Conservation (phyloP, 257 asterid species). For the Verbascum thapsus region DNA sequence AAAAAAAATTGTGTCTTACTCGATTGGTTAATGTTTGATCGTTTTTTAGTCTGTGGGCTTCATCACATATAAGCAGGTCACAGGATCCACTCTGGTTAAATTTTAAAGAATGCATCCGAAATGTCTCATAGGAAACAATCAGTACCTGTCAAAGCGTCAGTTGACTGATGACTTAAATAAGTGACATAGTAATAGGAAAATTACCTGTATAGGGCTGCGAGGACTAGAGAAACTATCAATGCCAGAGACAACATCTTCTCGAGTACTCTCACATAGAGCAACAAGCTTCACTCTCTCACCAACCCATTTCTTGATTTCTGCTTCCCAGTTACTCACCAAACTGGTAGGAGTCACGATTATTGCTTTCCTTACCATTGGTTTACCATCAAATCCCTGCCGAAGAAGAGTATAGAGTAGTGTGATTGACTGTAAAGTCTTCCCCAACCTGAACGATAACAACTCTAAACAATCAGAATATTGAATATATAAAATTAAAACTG, state of each 20-base stretch:
- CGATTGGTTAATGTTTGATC: slow-evolving; percentile 96
- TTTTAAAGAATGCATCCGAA: slow-evolving; percentile 88
- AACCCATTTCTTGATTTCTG: slow-evolving; percentile 92
- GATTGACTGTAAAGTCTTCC: slow-evolving; percentile 96
- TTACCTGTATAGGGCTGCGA: slow-evolving; percentile 63
- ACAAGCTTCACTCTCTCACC: slow-evolving; percentile 93
- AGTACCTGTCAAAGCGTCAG: slow-evolving; percentile 55
- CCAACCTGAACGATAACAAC: slow-evolving; percentile 61
- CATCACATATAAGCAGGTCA: slow-evolving; percentile 96
- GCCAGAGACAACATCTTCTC: slow-evolving; percentile 82
- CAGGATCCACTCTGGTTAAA: slow-evolving; percentile 79
- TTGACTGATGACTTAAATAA: slow-evolving; percentile 28
- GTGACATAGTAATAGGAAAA: slow-evolving; percentile 27
- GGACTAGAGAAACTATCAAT: slow-evolving; percentile 68
- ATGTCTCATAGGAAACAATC: slow-evolving; percentile 95
- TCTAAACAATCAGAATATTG: slow-evolving; percentile 20
- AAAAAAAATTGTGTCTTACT: slow-evolving; percentile 53
- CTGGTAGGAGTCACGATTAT: slow-evolving; percentile 97
- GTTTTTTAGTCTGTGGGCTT: slow-evolving; percentile 97
- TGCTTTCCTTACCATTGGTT: slow-evolving; percentile 85
- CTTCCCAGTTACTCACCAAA: slow-evolving; percentile 97
- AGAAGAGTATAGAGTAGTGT: slow-evolving; percentile 90
- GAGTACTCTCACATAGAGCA: slow-evolving; percentile 92
- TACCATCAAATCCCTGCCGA: slow-evolving; percentile 86
- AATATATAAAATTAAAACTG: neutral